These are phyloP conservation scores for Paxillus rubicundulus DNA, from an alignment of 768 basidiomycete species.

Conservation along the genomic window DNA sequence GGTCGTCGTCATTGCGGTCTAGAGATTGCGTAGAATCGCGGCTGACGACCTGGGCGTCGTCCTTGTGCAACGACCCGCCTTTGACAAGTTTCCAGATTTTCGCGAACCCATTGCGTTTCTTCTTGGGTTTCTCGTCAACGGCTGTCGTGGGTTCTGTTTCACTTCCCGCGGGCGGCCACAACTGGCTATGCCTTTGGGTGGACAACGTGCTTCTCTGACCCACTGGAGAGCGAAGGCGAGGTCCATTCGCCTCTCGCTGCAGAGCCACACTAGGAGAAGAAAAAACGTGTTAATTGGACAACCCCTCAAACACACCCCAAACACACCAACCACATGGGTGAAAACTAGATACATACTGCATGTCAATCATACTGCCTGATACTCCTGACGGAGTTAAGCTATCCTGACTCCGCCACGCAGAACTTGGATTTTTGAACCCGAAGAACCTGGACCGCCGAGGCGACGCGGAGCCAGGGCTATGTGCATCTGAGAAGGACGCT, in stretches of 20 bases:
- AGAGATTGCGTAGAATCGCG: constrained; percentile 40
- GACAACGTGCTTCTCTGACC: constrained; percentile 35
- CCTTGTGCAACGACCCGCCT: constrained; percentile 46
- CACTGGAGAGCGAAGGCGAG: constrained; percentile 30
- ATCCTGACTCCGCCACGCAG: constrained; percentile 76
- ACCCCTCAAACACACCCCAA: neutral
- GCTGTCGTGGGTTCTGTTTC: constrained; percentile 17
- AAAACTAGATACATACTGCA: constrained; percentile 68
- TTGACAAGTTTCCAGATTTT: constrained; percentile 83
- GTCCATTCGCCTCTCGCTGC: constrained; percentile 55
- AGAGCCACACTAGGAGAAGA: constrained; percentile 60
- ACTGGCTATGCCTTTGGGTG: constrained; percentile 46
- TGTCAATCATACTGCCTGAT: constrained; percentile 87
- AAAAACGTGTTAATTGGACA: constrained; percentile 7
- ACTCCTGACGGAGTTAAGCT: constrained; percentile 79
- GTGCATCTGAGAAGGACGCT: constrained; percentile 77
- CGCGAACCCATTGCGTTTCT: constrained; percentile 74
- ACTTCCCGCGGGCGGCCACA: constrained; percentile 49
- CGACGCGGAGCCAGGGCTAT: constrained; percentile 66
- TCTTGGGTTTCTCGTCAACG: constrained; percentile 56
- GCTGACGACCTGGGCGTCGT: constrained; percentile 24
- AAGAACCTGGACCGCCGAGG: constrained; percentile 76
- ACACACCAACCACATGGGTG: neutral
- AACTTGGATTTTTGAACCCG: constrained; percentile 66
- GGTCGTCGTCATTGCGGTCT: constrained; percentile 56